phyloP scores from a whole-genome alignment of 2,329 filamentous ascomycete genomes.

The Neonectria magnoliae region DNA sequence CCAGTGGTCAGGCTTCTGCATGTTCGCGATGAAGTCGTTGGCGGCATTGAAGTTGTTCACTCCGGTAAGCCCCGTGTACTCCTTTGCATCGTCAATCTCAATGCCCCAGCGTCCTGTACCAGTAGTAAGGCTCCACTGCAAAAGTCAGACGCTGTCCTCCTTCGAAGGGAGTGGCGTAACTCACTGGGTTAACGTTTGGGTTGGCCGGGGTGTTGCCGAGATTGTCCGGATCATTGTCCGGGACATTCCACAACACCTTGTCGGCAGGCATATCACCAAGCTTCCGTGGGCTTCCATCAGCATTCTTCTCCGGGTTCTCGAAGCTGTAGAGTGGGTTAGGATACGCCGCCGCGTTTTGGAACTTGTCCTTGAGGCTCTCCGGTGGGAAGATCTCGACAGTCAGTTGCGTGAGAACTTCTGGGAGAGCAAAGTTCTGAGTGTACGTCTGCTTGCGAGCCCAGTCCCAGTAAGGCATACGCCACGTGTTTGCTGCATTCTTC shows the following conservation, averaged over 20 bases:
- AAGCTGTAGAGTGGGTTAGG: conserved; percentile 16
- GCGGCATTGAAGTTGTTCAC: conserved; percentile 14
- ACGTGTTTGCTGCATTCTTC: conserved; percentile 39
- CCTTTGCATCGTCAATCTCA: background rate
- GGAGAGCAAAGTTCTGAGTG: conserved; percentile 8
- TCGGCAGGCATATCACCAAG: conserved; percentile 23
- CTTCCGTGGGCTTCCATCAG: conserved; percentile 15
- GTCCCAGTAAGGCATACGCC: conserved; percentile 49
- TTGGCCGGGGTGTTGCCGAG: background rate
- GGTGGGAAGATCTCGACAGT: conserved; percentile 16
- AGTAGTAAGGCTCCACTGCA: conserved; percentile 12
- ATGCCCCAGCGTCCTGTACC: conserved; percentile 21
- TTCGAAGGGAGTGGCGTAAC: no score
- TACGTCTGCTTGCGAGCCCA: conserved; percentile 42
- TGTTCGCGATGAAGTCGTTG: background rate
- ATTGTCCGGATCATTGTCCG: background rate
- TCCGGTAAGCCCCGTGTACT: conserved; percentile 9
- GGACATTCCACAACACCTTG: conserved; percentile 28
- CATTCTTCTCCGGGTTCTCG: conserved; percentile 20
- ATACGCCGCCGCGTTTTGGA: background rate
- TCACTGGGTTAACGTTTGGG: background rate
- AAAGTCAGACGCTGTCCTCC: no score
- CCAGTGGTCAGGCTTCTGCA: background rate
- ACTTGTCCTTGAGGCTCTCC: no score
- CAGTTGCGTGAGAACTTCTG: conserved; percentile 8